A percentile compares a stretch with the other conserved stretches of the same genome.
These are phyloP conservation scores for Cadophora sp. DNA, from an alignment of 2,329 filamentous ascomycete species.

Conservation along the genomic window DNA sequence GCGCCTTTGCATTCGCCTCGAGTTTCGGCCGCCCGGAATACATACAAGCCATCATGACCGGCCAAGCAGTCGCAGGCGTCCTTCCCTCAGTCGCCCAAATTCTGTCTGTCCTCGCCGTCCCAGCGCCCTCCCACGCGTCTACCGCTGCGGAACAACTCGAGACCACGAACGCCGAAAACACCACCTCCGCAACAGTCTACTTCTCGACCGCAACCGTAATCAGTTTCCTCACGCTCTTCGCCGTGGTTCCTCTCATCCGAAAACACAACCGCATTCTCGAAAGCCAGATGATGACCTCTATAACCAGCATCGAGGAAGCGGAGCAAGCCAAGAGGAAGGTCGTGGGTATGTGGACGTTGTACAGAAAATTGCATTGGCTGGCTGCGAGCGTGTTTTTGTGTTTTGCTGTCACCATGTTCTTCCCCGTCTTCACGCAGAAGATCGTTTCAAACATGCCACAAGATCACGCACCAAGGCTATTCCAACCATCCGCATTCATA, in stretches of 20 bases:
- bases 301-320: conserved; percentile 58
- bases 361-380: conserved; percentile 80
- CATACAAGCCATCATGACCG: conserved; percentile 95
- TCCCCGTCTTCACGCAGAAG: conserved; percentile 86
- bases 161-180: conserved; percentile 52
- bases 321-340: conserved; percentile 56
- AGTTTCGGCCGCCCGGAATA: conserved; percentile 88
- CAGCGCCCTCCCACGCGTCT: conserved; percentile 49
- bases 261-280: conserved; percentile 62
- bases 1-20: conserved; percentile 88
- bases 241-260: conserved; percentile 76
- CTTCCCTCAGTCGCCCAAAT: conserved; percentile 89
- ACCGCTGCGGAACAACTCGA: conserved; percentile 30
- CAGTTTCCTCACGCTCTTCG: conserved; percentile 71
- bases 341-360: conserved; percentile 68
- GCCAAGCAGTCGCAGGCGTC: conserved; percentile 91
- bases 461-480: conserved; percentile 59
- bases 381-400: conserved; percentile 79
- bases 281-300: conserved; percentile 57
- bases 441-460: conserved; percentile 57
- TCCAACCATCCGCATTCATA: conserved; percentile 81
- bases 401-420: conserved; percentile 90
- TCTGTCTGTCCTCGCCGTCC: conserved; percentile 74
- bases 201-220: conserved; percentile 87
- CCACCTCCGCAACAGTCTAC: conserved; percentile 83